Evolutionary conservation across 768 basidiomycete species (phyloP).

Genomic region (Steccherinum ochraceum): DNA sequence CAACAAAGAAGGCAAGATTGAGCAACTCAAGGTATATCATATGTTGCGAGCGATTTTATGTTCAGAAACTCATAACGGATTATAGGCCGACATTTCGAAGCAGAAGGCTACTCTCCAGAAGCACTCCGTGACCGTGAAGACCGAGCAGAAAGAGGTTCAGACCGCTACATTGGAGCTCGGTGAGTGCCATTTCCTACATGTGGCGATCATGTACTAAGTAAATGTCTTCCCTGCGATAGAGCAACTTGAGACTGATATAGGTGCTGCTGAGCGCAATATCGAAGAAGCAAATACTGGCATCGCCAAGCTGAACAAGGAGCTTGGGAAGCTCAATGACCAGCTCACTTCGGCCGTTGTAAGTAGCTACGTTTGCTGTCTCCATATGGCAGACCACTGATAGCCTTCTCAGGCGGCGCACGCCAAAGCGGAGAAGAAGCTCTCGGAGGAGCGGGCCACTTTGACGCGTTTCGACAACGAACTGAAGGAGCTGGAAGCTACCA

Average conservation of each 20-base stretch:
- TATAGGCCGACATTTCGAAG: slow-evolving; percentile 67
- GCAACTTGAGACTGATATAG: slow-evolving; percentile 74
- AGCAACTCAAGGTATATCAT: slow-evolving; percentile 90
- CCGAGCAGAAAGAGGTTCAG: slow-evolving; percentile 84
- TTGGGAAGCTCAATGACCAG: slow-evolving; percentile 50
- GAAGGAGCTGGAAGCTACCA: slow-evolving; percentile 70
- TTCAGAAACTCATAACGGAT: neutral
- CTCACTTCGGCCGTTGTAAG: slow-evolving; percentile 40
- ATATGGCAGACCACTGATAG: slow-evolving; percentile 3
- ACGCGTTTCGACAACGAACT: slow-evolving; percentile 87
- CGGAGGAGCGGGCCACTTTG: slow-evolving; percentile 83
- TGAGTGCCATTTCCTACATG: too few species aligned
- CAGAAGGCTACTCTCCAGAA: slow-evolving; percentile 80
- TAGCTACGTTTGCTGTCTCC: neutral
- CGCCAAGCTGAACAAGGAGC: slow-evolving; percentile 52
- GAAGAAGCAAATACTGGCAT: slow-evolving; percentile 40
- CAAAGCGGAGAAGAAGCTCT: slow-evolving; percentile 63
- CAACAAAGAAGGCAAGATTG: slow-evolving; percentile 96
- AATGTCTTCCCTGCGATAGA: slow-evolving; percentile 35
- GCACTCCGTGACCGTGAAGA: slow-evolving; percentile 76
- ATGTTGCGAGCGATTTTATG: too few species aligned
- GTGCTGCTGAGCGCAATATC: slow-evolving; percentile 37
- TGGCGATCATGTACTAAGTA: neutral
- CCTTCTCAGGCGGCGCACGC: slow-evolving; percentile 45
- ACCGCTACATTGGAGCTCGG: slow-evolving; percentile 85